phyloP scores from a whole-genome alignment of 805 yeast species.

The Candida easanensis region DNA sequence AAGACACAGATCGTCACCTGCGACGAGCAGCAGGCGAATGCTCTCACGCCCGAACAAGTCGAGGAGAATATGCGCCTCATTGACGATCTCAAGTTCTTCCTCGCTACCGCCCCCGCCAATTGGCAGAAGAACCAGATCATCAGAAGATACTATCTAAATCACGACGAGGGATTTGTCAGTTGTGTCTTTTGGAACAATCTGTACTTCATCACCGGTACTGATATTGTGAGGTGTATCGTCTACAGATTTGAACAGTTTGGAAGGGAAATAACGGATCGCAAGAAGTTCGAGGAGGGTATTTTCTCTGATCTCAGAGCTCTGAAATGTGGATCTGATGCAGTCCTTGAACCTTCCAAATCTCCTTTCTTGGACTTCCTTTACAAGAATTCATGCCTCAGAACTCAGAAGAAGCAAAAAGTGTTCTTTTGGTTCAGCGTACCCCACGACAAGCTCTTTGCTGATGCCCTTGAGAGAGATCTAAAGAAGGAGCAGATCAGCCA shows the following conservation, averaged over 20 bases:
- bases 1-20: constrained; percentile 7
- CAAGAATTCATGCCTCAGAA: constrained; percentile 82
- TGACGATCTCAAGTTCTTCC: constrained; percentile 78
- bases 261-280: constrained; percentile 75
- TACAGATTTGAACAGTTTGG: constrained; percentile 91
- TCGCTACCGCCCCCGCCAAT: constrained; percentile 91
- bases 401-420: constrained; percentile 96
- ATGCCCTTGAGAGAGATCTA: constrained; percentile 89
- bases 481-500: constrained; percentile 68
- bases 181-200: constrained; percentile 91
- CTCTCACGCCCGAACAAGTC: constrained; percentile 25
- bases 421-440: constrained; percentile 96
- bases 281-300: constrained; percentile 95
- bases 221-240: constrained; percentile 87
- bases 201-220: constrained; percentile 92
- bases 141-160: constrained; percentile 78
- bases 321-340: constrained; percentile 84
- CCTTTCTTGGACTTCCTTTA: constrained; percentile 80
- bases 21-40: constrained; percentile 2
- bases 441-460: constrained; percentile 87
- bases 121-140: constrained; percentile 90
- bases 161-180: constrained; percentile 87
- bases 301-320: constrained; percentile 86
- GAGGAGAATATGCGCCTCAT: constrained; percentile 60
- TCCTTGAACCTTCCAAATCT: constrained; percentile 83